These are phyloP conservation scores for Quercus ilex DNA, from an alignment of 306 rosid genomes.

Conservation along the genomic window DNA sequence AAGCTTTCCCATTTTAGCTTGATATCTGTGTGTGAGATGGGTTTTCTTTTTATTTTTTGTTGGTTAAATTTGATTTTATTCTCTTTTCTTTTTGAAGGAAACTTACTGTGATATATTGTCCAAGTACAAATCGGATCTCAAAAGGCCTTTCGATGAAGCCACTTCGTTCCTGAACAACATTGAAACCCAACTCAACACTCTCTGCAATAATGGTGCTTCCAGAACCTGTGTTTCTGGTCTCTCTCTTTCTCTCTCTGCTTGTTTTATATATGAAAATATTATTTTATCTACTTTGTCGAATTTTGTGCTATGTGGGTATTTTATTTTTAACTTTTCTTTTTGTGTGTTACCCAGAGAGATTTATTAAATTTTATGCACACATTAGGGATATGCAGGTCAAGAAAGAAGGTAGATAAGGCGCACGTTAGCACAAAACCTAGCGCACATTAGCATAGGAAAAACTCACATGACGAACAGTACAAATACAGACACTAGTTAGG, in stretches of 20 bases:
- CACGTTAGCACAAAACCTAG: slow-evolving; percentile 11
- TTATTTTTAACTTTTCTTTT: neutral
- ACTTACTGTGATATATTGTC: slow-evolving; percentile 48
- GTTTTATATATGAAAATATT: neutral
- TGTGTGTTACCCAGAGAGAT: neutral
- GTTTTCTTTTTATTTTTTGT: neutral
- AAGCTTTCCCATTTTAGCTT: neutral
- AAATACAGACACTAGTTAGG: neutral
- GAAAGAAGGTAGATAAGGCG: neutral
- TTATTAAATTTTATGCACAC: neutral
- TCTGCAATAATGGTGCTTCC: slow-evolving; percentile 24
- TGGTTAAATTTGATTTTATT: neutral
- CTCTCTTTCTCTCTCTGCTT: slow-evolving; percentile 19
- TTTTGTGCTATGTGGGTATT: neutral
- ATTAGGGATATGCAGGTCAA: neutral
- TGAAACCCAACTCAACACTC: slow-evolving; percentile 60
- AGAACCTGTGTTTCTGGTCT: slow-evolving; percentile 39
- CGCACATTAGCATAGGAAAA: neutral
- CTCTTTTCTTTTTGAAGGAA: slow-evolving; percentile 33
- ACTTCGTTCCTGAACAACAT: slow-evolving; percentile 54
- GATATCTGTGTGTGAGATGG: neutral
- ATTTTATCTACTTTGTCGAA: neutral
- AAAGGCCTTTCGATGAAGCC: slow-evolving; percentile 63
- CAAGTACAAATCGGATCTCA: slow-evolving; percentile 63
- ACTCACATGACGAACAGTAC: slow-evolving; percentile 30